These are phyloP conservation scores for Protomyces gravidus DNA, from an alignment of 1,139 yeast genomes.

Conservation along the genomic window DNA sequence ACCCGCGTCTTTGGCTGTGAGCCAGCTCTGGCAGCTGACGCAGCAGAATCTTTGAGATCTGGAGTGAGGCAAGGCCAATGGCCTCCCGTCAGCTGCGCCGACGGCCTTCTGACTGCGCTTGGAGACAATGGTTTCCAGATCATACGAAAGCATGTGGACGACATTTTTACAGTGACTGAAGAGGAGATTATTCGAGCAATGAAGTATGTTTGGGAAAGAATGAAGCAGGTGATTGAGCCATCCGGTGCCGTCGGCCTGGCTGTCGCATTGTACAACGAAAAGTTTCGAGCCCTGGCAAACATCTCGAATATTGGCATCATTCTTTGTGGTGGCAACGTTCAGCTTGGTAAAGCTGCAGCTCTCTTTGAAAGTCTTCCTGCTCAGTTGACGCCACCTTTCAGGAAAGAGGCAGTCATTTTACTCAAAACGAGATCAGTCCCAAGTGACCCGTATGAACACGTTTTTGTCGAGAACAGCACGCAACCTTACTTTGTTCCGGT, in stretches of 20 bases:
- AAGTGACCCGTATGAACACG: slow-evolving; percentile 19
- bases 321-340: slow-evolving; percentile 33
- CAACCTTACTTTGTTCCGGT: slow-evolving; percentile 58
- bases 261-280: slow-evolving; percentile 30
- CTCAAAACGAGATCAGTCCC: slow-evolving; percentile 27
- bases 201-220: slow-evolving; percentile 34
- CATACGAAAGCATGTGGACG: slow-evolving; percentile 31
- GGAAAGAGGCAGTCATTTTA: slow-evolving; percentile 34
- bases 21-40: slow-evolving; percentile 33
- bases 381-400: background rate
- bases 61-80: slow-evolving; percentile 26
- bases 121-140: slow-evolving; percentile 31
- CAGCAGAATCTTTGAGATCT: slow-evolving; percentile 27
- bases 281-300: slow-evolving; percentile 24
- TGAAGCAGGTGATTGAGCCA: slow-evolving; percentile 34
- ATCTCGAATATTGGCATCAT: slow-evolving; percentile 31
- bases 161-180: slow-evolving; percentile 33
- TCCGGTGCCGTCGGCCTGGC: slow-evolving; percentile 33
- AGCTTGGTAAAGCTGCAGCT: slow-evolving; percentile 25
- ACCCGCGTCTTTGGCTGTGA: slow-evolving; percentile 33
- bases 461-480: slow-evolving; percentile 11
- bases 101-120: slow-evolving; percentile 33
- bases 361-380: slow-evolving; percentile 2
- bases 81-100: slow-evolving; percentile 33
- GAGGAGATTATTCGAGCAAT: slow-evolving; percentile 32